These are phyloP conservation scores for Athelia sp. DNA, from an alignment of 1,284 basidiomycete species.

Conservation along the genomic window DNA sequence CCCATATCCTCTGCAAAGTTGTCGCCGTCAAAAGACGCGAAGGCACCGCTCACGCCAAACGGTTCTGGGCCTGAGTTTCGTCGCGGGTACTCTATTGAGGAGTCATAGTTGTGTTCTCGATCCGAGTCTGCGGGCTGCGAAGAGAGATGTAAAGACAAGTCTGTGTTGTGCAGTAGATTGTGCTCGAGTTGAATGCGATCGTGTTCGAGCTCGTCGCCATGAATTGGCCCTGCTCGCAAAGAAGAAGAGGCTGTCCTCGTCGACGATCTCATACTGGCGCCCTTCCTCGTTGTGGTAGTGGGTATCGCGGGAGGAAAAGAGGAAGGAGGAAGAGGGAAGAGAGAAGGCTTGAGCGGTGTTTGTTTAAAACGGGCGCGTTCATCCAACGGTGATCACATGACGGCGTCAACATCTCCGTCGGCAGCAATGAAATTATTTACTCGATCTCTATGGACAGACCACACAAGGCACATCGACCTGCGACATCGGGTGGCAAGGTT, in stretches of 20 bases:
- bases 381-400: no score
- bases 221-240: constrained; percentile 30
- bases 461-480: constrained; percentile 75
- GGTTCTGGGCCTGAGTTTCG: constrained; percentile 48
- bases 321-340: background rate
- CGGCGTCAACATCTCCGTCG: background rate
- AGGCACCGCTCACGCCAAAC: constrained; percentile 50
- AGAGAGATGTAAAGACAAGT: constrained; percentile 63
- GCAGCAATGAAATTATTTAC: background rate
- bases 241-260: background rate
- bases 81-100: constrained; percentile 62
- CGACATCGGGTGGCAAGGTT: constrained; percentile 68
- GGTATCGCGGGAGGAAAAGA: constrained; percentile 1
- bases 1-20: constrained; percentile 47
- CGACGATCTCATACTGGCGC: background rate
- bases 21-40: constrained; percentile 35
- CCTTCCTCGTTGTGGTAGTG: background rate
- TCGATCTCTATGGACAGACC: constrained; percentile 33
- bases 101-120: constrained; percentile 9
- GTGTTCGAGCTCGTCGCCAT: constrained; percentile 65
- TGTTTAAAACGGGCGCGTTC: background rate
- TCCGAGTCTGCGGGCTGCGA: constrained; percentile 26
- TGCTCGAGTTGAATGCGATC: constrained; percentile 69
- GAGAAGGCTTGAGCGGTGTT: background rate
- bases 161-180: constrained; percentile 66